Evolutionary conservation across 257 asterid genomes (phyloP), one percentile per base, ranked within the genome.

Genomic region (Solanum infundibuliforme): DNA sequence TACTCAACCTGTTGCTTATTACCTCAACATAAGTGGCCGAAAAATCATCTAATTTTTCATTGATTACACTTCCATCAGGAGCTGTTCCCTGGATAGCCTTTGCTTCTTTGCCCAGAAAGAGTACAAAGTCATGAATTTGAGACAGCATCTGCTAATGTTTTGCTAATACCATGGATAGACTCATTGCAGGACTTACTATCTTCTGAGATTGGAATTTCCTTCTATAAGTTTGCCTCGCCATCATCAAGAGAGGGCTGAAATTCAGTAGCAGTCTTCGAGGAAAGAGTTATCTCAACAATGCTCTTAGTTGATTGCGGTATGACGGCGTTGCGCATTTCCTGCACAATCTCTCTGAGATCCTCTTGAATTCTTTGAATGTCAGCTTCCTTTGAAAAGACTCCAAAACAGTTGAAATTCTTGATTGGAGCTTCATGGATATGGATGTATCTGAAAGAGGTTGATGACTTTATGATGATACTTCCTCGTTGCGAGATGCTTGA

Each of bases 21-120:
- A 92, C 92, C 88, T 91, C 93, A 65, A 86, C 84, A 87, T 94
- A 97, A 82, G 92, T 92, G 90, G 92, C 90, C 87, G 94, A 91
- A 89, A 95, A 92, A 62, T 46, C 89, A 60, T 91, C 92, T 48
- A 96, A 89, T 39, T 87, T 89, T 68, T 89, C 89, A 79, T 88
- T 90, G 66, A 95, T 89, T 84, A 92, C 94, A 89, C 91, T 94
- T 77, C 92, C 94, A 65, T 93, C 93, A 5, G 88, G 88, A 89
- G 92, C 86, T 88, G 93, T 90, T 83, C 90, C 94, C 23, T 91
- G 94, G 43, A 94, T 89, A 77, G 92, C 83, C 92, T 94, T 93
- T 11, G 92, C 93, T 90, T 94, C 98, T 88, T 94, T 93, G 83
- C 94, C 98, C 89, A 96, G 92, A 89, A 93, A 86, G 90, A 83